phyloP scores from a whole-genome alignment of 2,329 filamentous ascomycete genomes.

The Talaromyces amestolkiae region DNA sequence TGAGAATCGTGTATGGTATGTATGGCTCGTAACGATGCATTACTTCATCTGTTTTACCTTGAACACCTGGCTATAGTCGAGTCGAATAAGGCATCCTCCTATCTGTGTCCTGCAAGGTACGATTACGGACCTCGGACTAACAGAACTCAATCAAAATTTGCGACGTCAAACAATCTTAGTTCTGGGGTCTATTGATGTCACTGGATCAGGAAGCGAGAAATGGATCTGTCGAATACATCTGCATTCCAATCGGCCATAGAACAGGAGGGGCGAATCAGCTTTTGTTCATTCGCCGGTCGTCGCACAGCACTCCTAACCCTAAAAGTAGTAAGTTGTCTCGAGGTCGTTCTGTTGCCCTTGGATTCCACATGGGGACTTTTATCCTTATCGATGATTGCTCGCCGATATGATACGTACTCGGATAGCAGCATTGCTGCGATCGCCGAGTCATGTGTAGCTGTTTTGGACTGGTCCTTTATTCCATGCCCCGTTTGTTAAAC shows the following conservation, averaged over 20 bases:
- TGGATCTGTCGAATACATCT: background rate
- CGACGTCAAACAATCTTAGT: background rate
- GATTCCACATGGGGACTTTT: background rate
- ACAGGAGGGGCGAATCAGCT: background rate
- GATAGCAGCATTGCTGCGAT: background rate
- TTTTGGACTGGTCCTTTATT: background rate
- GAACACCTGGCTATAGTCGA: conserved; percentile 27
- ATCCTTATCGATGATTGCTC: conserved; percentile 2
- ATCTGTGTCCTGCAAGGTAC: conserved; percentile 5
- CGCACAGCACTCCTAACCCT: background rate
- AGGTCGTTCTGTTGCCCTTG: background rate
- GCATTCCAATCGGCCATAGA: background rate
- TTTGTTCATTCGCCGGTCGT: background rate
- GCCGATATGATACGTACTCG: background rate
- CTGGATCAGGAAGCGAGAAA: background rate
- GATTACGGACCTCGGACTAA: background rate
- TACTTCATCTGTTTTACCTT: conserved; percentile 39
- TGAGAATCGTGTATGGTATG: background rate
- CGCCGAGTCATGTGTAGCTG: background rate
- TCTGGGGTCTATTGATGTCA: background rate
- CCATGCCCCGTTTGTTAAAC: background rate
- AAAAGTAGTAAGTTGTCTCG: background rate
- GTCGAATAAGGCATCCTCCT: background rate
- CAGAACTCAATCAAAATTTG: background rate
- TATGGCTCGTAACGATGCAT: background rate